A percentile compares a stretch with the other conserved stretches of the same genome.
Evolutionary conservation across 352 stramenopile species (phyloP).

Genomic region (Peronospora belbahrii): DNA sequence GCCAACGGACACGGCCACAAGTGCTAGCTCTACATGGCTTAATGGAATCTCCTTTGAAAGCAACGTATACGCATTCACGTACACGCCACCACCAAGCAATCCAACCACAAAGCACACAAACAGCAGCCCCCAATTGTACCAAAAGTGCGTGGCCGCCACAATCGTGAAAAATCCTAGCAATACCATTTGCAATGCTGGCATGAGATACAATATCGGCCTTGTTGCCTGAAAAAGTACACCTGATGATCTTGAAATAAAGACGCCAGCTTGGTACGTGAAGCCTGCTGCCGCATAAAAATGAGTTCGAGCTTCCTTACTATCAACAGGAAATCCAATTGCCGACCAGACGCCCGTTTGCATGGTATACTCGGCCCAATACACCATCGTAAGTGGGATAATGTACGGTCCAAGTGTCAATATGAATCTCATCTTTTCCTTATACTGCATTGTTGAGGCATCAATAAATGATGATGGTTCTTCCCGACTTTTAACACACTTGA

Average conservation of each 20-base stretch:
- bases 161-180: constrained; percentile 86
- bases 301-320: constrained; percentile 52
- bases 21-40: constrained; percentile 78
- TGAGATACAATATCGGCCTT: constrained; percentile 76
- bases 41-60: constrained; percentile 72
- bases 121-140: constrained; percentile 84
- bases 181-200: constrained; percentile 79
- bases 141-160: constrained; percentile 71
- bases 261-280: constrained; percentile 88
- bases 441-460: constrained; percentile 32
- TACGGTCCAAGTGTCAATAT: constrained; percentile 85
- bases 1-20: constrained; percentile 83
- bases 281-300: constrained; percentile 88
- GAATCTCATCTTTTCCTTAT: constrained; percentile 57
- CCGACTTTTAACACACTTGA: constrained; percentile 3
- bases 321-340: constrained; percentile 89
- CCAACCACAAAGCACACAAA: constrained; percentile 81
- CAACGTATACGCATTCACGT: constrained; percentile 89
- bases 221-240: constrained; percentile 78
- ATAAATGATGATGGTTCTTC: background rate
- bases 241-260: constrained; percentile 89
- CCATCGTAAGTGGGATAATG: constrained; percentile 85
- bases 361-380: constrained; percentile 92
- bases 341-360: constrained; percentile 92
- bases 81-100: constrained; percentile 84